phyloP scores from a whole-genome alignment of 345 rosid species.

The Salix udensis region DNA sequence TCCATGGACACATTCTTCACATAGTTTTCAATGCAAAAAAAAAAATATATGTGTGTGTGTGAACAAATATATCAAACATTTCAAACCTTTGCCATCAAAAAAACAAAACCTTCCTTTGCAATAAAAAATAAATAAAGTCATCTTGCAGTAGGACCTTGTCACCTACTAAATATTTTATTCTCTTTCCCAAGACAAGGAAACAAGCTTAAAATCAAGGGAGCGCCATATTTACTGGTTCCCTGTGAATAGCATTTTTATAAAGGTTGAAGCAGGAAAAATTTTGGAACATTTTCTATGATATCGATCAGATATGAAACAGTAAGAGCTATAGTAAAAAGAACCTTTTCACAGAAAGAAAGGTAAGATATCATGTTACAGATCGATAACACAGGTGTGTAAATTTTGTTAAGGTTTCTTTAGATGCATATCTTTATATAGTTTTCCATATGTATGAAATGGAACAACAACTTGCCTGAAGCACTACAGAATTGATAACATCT shows the following conservation, averaged over 20 bases:
- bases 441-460: neutral
- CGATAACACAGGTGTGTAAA: neutral
- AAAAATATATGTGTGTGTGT: too few relatives aligned
- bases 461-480: slow-evolving; percentile 70
- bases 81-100: neutral
- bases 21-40: neutral
- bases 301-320: neutral
- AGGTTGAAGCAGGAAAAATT: neutral
- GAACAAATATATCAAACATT: neutral
- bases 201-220: neutral
- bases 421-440: neutral
- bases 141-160: neutral
- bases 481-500: slow-evolving; percentile 88
- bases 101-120: too few relatives aligned
- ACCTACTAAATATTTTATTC: neutral
- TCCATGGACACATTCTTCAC: neutral
- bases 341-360: neutral
- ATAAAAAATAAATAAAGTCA: too few relatives aligned
- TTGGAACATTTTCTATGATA: neutral
- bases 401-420: neutral
- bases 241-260: neutral
- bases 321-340: neutral
- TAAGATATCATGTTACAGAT: neutral
- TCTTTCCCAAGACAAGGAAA: slow-evolving; percentile 3
- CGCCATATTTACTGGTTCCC: neutral